Evolutionary conservation across 2,329 filamentous ascomycete genomes (phyloP).

Genomic region (Beauveria scarabaeidicola): DNA sequence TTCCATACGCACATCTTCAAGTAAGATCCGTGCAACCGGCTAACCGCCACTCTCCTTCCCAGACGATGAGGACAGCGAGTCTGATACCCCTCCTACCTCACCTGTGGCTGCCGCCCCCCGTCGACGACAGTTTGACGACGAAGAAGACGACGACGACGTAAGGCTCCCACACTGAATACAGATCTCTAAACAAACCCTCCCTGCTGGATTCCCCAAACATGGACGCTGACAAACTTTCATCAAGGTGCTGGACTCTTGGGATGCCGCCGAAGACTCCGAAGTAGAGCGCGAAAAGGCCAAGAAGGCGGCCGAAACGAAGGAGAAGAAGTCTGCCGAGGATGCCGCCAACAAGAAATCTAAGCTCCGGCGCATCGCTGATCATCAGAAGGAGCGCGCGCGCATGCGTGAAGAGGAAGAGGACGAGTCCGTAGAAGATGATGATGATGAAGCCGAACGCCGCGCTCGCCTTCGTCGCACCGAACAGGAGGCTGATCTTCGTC

Average conservation of each 20-base stretch:
- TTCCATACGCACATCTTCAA: not conserved
- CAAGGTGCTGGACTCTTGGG: conserved; percentile 92
- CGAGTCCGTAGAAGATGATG: conserved; percentile 57
- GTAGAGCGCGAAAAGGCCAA: conserved; percentile 91
- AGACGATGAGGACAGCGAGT: conserved; percentile 34
- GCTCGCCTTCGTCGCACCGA: conserved; percentile 71
- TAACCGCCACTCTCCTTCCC: conserved; percentile 14
- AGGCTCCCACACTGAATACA: conserved; percentile 18
- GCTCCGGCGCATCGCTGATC: conserved; percentile 75
- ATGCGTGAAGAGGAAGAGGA: conserved; percentile 40
- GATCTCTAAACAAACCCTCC: not conserved
- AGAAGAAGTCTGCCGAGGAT: conserved; percentile 80
- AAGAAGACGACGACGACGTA: conserved; percentile 80
- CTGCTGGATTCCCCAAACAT: not conserved
- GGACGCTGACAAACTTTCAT: conserved; percentile 5
- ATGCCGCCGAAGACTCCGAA: conserved; percentile 93
- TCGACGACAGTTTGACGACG: conserved; percentile 72
- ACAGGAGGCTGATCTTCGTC: conserved; percentile 78
- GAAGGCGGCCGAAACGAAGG: conserved; percentile 77
- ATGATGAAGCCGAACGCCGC: conserved; percentile 63
- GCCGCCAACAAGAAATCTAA: conserved; percentile 88
- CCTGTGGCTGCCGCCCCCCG: conserved; percentile 30
- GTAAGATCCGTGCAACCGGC: conserved; percentile 11
- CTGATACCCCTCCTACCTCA: conserved; percentile 25
- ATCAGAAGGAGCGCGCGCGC: conserved; percentile 52